Base-by-base conservation (phyloP, 1,284 basidiomycete species). In the Vanrija pseudolonga region DNA sequence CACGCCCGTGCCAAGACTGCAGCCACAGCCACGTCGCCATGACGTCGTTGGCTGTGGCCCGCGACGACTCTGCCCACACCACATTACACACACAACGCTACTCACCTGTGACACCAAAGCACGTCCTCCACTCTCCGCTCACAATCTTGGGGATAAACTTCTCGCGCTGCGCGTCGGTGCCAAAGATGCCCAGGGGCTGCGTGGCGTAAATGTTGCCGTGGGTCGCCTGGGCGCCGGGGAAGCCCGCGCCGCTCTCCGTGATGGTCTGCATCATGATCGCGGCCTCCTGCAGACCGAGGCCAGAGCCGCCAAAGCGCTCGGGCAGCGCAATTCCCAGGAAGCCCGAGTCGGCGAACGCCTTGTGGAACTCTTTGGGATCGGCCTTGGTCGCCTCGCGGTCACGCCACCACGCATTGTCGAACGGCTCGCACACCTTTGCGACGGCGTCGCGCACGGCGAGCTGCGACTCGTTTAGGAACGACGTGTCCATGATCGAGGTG, bases 191-290 rank as follows among this genome's bases (percentile, higher is more conserved):
- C 23, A 59, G 54, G 14, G 57, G 57, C 46, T 53, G 54, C 15
- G 54, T 59, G 17, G 51, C 57, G 48, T 53, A 59, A 42, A 59
- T 45, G 51, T 59, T 59, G 32, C 47, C 57, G 48, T 59, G 57
- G 19, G 53, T 59, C 45, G 44, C 42, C 51, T 59, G 57, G 6
- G 57, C 57, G 18, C 54, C 51, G 2, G 57, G 57, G 46, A 59
- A 59, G 1, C 57, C 57, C 4, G 51, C 57, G 18, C 57, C 57
- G 8, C 45, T 48, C 57, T 56, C 54, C 36, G 57, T 56, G 51
- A 59, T 56, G 8, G 57, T 59, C 54, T 59, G 57, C 57, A 59
- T 56, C 57, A 59, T 59, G 48, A 53, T 48, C 3, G 51, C 41
- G 3, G 54, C 57, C 51, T 59, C 57, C 23, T 42, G 26, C 18